phyloP scores from a whole-genome alignment of 140 eudicot genomes.

The Bidens hawaiensis region DNA sequence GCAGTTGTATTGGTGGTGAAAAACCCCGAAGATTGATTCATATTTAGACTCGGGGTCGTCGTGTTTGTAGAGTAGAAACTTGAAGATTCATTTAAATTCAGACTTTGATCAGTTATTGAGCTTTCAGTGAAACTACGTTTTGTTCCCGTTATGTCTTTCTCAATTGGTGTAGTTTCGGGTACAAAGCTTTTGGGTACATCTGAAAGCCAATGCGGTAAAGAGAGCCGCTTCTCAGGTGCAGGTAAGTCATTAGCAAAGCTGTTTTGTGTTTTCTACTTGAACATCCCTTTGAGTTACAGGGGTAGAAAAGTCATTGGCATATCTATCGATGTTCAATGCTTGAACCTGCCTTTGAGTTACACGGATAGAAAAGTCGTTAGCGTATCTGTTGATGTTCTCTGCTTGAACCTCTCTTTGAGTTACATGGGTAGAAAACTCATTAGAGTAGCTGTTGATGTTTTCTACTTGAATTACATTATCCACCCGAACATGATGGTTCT shows the following conservation, averaged over 20 bases:
- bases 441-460: not conserved
- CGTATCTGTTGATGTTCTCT: no score
- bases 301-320: conserved; percentile 35
- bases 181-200: conserved; percentile 31
- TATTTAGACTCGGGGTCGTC: no score
- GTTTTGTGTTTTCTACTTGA: conserved; percentile 28
- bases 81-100: conserved; percentile 51
- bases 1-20: no score
- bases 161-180: conserved; percentile 48
- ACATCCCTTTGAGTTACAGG: conserved; percentile 34
- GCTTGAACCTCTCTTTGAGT: no score
- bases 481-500: conserved; percentile 12
- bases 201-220: conserved; percentile 45
- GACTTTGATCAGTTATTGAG: conserved; percentile 31
- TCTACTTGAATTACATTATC: conserved; percentile 12
- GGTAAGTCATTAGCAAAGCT: conserved; percentile 34
- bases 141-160: conserved; percentile 41
- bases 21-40: no score
- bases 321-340: conserved; percentile 3
- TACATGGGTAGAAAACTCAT: conserved; percentile 37
- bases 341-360: conserved; percentile 19
- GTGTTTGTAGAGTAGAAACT: no score
- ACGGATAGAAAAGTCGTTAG: no score
- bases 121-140: conserved; percentile 84
- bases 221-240: conserved; percentile 71